These are phyloP conservation scores for Boletus sp. DNA, from an alignment of 768 basidiomycete genomes.

Conservation along the genomic window DNA sequence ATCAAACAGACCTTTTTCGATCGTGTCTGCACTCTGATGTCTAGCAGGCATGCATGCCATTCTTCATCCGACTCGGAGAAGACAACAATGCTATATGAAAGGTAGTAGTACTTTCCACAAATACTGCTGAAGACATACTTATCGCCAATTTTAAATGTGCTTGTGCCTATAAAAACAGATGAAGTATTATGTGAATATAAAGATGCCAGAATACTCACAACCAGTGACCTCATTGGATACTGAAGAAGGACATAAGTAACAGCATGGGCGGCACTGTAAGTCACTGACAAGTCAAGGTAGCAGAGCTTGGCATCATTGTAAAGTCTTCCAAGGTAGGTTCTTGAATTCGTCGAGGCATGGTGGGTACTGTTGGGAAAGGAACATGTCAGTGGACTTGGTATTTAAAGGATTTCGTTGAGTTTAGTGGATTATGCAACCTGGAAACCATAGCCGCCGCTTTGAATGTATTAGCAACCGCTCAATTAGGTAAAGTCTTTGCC, in stretches of 20 bases:
- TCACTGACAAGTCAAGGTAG: neutral
- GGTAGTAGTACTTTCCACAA: neutral
- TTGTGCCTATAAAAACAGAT: neutral
- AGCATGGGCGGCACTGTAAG: neutral
- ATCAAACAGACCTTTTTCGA: neutral
- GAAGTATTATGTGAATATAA: neutral
- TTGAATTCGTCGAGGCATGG: neutral
- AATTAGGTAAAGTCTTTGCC: no score
- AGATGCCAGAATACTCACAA: neutral
- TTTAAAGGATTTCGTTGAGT: no score
- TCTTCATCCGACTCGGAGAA: neutral
- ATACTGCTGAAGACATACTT: neutral
- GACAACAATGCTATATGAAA: neutral
- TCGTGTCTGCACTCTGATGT: neutral
- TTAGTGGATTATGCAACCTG: no score
- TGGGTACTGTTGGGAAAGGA: no score
- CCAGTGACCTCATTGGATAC: neutral
- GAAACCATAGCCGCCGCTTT: no score
- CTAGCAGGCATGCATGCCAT: neutral
- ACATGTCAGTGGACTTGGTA: no score
- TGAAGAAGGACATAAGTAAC: neutral
- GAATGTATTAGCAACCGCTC: no score
- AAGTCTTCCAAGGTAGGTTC: neutral
- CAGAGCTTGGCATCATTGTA: neutral
- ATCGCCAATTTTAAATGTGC: neutral